Conservation (phyloP, 257 asterid species). For the Hygrophila difformis region DNA sequence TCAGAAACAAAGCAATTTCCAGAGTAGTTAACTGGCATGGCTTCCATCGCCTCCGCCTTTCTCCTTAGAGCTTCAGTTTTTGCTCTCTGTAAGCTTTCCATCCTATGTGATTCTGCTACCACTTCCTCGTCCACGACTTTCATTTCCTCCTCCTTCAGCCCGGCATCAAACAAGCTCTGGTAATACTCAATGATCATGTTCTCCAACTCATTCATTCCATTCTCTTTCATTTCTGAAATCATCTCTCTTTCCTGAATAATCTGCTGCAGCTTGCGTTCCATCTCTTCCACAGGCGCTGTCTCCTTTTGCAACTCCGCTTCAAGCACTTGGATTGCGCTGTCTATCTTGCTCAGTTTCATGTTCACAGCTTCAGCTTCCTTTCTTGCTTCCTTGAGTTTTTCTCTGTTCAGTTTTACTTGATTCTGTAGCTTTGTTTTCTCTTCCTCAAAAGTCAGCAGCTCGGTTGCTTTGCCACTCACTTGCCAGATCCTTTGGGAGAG, state of each 20-base stretch:
- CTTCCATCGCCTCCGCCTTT: conserved; percentile 38
- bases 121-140: conserved; percentile 51
- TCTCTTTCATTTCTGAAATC: conserved; percentile 42
- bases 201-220: conserved; percentile 43
- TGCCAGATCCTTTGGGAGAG: conserved; percentile 42
- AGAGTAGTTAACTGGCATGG: conserved; percentile 29
- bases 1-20: conserved; percentile 36
- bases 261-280: conserved; percentile 37
- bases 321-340: conserved; percentile 28
- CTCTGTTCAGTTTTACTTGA: conserved; percentile 44
- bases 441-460: conserved; percentile 64
- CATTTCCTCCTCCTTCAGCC: conserved; percentile 54
- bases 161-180: conserved; percentile 47
- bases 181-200: conserved; percentile 51
- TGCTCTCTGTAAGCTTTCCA: conserved; percentile 30
- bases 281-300: conserved; percentile 27
- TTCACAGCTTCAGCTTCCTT: conserved; percentile 47
- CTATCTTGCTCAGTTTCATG: conserved; percentile 33
- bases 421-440: conserved; percentile 57
- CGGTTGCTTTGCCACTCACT: conserved; percentile 65
- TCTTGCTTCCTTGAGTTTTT: conserved; percentile 34
- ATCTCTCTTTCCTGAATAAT: conserved; percentile 43
- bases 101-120: conserved; percentile 16
- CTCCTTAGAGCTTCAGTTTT: conserved; percentile 33
- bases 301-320: conserved; percentile 40